A percentile compares a stretch with the other conserved stretches of the same genome.
Evolutionary conservation across 306 rosid genomes (phyloP).

Genomic region (Cucurbita ficifolia): DNA sequence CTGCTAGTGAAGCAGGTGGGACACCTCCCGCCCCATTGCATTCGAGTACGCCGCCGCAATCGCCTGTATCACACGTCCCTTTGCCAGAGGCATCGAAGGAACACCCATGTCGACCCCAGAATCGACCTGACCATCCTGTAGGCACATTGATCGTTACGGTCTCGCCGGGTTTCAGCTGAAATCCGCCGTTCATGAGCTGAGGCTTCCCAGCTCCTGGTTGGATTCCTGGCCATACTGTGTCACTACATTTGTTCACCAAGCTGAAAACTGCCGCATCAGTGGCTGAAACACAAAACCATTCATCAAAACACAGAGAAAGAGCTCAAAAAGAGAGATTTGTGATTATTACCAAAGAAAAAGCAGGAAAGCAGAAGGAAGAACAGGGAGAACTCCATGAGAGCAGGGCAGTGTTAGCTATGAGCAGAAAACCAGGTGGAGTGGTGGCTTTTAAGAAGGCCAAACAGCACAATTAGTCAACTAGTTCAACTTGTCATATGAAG

Average conservation of each 20-base stretch:
- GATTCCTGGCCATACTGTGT: conserved; percentile 42
- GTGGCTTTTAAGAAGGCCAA: neutral
- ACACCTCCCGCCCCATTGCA: conserved; percentile 33
- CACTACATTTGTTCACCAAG: conserved; percentile 27
- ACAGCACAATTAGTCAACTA: neutral
- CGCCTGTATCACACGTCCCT: conserved; percentile 41
- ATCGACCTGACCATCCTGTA: conserved; percentile 42
- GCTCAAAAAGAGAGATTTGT: neutral
- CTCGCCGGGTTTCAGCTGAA: conserved; percentile 18
- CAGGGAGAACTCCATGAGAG: neutral
- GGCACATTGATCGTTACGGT: conserved; percentile 23
- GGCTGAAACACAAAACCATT: conserved; percentile 12
- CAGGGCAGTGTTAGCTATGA: neutral
- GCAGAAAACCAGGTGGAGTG: neutral
- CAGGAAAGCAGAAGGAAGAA: neutral
- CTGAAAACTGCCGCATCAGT: conserved; percentile 38
- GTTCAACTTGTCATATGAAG: neutral
- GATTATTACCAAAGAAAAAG: conserved; percentile 1
- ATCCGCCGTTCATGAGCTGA: conserved; percentile 30
- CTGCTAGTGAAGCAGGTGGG: conserved; percentile 44
- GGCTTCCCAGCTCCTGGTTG: conserved; percentile 32
- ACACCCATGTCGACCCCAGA: conserved; percentile 39
- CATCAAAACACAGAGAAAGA: neutral
- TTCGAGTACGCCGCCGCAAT: conserved; percentile 33
- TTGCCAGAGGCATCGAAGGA: conserved; percentile 23